Conservation (phyloP, 1,139 yeast genomes). For the Hansenula lynferdii region DNA sequence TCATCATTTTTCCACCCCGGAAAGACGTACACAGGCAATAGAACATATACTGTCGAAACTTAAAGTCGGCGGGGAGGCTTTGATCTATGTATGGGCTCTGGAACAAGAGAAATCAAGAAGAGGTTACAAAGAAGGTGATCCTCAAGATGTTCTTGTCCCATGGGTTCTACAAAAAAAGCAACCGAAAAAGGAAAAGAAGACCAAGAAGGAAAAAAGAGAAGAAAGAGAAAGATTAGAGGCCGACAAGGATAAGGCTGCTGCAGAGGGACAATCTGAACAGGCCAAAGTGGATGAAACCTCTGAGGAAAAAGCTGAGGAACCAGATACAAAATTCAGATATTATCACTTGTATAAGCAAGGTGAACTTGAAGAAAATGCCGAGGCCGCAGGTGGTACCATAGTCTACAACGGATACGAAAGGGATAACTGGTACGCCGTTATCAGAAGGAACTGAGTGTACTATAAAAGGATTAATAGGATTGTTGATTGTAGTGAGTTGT, state of each 20-base stretch:
- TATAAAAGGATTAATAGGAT: no score
- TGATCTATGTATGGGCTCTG: slow-evolving; percentile 94
- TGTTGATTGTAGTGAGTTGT: no score
- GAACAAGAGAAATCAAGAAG: slow-evolving; percentile 85
- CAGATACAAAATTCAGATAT: slow-evolving; percentile 66
- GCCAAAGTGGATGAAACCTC: slow-evolving; percentile 8
- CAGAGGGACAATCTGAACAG: background rate
- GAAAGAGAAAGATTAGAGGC: slow-evolving; percentile 9
- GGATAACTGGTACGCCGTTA: slow-evolving; percentile 91
- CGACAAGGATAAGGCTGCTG: slow-evolving; percentile 4
- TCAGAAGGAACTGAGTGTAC: no score
- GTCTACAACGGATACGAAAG: slow-evolving; percentile 79
- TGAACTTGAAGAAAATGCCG: slow-evolving; percentile 69
- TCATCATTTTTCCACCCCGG: slow-evolving; percentile 88
- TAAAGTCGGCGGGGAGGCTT: slow-evolving; percentile 55
- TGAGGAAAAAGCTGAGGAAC: slow-evolving; percentile 16
- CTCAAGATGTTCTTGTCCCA: slow-evolving; percentile 91
- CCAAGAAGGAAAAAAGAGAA: slow-evolving; percentile 19
- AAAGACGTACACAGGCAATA: slow-evolving; percentile 74
- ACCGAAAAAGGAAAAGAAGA: slow-evolving; percentile 18
- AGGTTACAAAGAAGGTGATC: slow-evolving; percentile 86
- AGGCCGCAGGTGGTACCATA: slow-evolving; percentile 60
- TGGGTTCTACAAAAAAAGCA: slow-evolving; percentile 68
- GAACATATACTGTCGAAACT: slow-evolving; percentile 59
- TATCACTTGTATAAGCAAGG: slow-evolving; percentile 85